phyloP scores from a whole-genome alignment of 2,329 filamentous ascomycete species.

The Pestalotiopsis sp. region DNA sequence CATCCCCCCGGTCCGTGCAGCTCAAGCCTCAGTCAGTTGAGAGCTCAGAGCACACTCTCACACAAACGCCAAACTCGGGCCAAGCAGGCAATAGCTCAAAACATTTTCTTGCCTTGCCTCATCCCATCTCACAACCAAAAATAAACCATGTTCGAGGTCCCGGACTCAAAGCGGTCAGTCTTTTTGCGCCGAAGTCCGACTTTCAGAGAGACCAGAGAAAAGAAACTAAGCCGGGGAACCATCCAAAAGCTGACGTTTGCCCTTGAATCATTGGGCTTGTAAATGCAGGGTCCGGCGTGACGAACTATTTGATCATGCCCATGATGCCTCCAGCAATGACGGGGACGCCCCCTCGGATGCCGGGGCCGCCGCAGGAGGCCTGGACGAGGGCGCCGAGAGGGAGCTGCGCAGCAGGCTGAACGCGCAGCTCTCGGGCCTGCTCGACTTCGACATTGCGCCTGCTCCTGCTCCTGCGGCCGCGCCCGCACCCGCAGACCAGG shows the following conservation, averaged over 20 bases:
- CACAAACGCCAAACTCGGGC: too few relatives aligned
- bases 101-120: neutral
- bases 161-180: constrained; percentile 54
- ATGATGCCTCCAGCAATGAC: constrained; percentile 18
- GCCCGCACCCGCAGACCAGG: constrained; percentile 16
- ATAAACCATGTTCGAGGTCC: constrained; percentile 51
- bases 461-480: constrained; percentile 14
- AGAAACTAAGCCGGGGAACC: neutral
- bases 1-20: too few relatives aligned
- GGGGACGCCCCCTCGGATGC: constrained; percentile 22
- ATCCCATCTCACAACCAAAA: neutral
- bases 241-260: neutral
- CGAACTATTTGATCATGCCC: constrained; percentile 47
- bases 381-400: constrained; percentile 36
- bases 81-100: too few relatives aligned
- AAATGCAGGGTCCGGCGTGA: constrained; percentile 54
- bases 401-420: constrained; percentile 47
- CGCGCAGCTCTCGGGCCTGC: constrained; percentile 48
- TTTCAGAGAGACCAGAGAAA: neutral
- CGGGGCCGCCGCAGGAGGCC: constrained; percentile 26
- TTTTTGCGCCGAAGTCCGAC: constrained; percentile 3
- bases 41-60: too few relatives aligned
- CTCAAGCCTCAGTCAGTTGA: too few relatives aligned
- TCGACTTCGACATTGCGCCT: constrained; percentile 40
- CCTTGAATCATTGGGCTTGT: constrained; percentile 16